Evolutionary conservation across 1,284 basidiomycete species (phyloP), one percentile per base, ranked within the genome.

Genomic region (Cutaneotrichosporon cavernicola): DNA sequence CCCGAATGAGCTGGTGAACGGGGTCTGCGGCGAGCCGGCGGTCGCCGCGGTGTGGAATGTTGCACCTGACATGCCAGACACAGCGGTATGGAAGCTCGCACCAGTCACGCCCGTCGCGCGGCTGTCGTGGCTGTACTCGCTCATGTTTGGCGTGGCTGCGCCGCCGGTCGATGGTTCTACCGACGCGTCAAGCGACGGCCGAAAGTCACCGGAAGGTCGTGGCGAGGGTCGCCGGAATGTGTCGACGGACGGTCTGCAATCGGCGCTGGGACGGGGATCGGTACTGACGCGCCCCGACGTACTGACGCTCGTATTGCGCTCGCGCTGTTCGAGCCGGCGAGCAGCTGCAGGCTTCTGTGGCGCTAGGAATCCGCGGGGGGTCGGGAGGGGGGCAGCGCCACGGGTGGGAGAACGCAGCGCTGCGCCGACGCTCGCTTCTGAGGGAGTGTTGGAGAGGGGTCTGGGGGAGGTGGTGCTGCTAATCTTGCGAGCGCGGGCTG

Each of bases 301-400:
- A 53, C 61, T 66, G n/a, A 66, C 67, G 2, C 62, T 64, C 26
- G 63, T 64, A n/a, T 52, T 63, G 9, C 70, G 61, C 51, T 73
- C 71, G 38, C 66, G 69, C 60, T 71, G 65, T 58, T 76, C 77
- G 2, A 74, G 64, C 34, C 72, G 57, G 8, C 75, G 63, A 0
- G 76, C 77, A 0, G 75, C 72, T 14, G 70, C 71, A 0, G 77
- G 74, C 64, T 79, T 79, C 49, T 76, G 76, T 2, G 77, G 77
- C 7, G 70, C 70, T 2, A 77, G 61, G 53, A 79, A 79, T 0
- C 71, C 76, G 26, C 70, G 68, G 18, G 76, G 73, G 0, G 68
- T 74, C 2, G 77, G 77, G n/a, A 79, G 66, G 0, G 77, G 74
- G 1, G 67, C 68, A 14, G 47, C 21, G 9, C 69, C 31, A 1